phyloP scores from a whole-genome alignment of 2,329 filamentous ascomycete species.

The Magnaporthales sp. region DNA sequence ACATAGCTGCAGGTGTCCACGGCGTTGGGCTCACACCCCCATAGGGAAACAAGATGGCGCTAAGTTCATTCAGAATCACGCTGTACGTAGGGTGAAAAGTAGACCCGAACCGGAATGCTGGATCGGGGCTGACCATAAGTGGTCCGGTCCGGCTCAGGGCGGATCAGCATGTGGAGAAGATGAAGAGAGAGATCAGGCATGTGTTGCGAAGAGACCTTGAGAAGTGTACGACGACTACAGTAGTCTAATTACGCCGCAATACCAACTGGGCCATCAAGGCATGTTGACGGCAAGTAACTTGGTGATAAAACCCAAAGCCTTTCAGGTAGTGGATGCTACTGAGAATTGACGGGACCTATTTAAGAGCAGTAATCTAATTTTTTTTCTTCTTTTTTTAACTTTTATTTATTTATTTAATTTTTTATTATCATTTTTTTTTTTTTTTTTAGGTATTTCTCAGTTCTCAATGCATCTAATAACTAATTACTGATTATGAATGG shows the following conservation, averaged over 20 bases:
- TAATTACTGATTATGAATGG: neutral
- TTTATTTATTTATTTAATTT: no score
- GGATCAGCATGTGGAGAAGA: neutral
- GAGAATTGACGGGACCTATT: no score
- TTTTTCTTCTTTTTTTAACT: no score
- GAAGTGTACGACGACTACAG: neutral
- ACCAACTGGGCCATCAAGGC: neutral
- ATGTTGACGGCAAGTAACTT: neutral
- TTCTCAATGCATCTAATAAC: neutral
- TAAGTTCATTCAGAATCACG: neutral
- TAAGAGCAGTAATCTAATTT: no score
- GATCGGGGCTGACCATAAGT: neutral
- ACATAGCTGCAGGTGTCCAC: neutral
- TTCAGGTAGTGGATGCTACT: no score
- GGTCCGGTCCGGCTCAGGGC: neutral
- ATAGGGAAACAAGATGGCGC: neutral
- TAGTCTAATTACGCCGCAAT: neutral
- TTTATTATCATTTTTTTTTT: no score
- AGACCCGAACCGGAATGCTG: neutral
- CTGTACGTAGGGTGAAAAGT: neutral
- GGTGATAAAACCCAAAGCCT: neutral
- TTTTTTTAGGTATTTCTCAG: neutral
- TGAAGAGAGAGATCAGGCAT: neutral
- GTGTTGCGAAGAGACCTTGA: neutral
- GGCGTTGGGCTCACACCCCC: neutral